A percentile compares a stretch with the other conserved stretches of the same genome.
phyloP scores from a whole-genome alignment of 1,139 yeast species.

The Meyerozyma carpophila region DNA sequence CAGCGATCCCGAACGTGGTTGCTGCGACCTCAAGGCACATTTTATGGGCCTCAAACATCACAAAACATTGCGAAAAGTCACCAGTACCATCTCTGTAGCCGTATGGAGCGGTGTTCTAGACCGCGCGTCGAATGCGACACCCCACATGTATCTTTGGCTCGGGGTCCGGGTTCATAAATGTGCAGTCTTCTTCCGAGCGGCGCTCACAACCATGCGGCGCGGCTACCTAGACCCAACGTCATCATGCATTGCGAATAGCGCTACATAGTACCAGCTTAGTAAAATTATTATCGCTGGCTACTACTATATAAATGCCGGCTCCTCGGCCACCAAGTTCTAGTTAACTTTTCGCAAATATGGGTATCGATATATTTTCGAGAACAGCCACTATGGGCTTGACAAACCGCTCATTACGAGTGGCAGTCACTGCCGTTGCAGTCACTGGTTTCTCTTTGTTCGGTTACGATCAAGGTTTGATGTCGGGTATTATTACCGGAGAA shows the following conservation, averaged over 20 bases:
- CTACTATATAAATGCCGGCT: neutral
- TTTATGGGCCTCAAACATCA: too few species aligned
- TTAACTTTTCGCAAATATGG: neutral
- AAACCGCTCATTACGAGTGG: slow-evolving; percentile 39
- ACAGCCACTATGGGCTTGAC: slow-evolving; percentile 43
- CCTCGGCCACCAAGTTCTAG: neutral
- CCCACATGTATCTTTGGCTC: neutral
- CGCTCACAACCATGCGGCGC: neutral
- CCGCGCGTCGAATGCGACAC: neutral
- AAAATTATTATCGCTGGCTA: neutral
- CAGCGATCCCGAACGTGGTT: neutral
- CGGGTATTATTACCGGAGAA: slow-evolving; percentile 60
- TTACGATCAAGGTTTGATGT: slow-evolving; percentile 78
- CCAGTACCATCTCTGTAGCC: too few species aligned
- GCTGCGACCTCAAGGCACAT: neutral
- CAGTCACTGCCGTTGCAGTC: slow-evolving; percentile 54
- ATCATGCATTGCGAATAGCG: neutral
- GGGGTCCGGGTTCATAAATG: slow-evolving; percentile 1
- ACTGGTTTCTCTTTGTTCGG: slow-evolving; percentile 70
- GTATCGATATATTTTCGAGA: slow-evolving; percentile 13
- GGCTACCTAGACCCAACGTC: neutral
- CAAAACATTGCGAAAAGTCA: too few species aligned
- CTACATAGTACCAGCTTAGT: neutral
- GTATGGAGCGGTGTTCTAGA: neutral
- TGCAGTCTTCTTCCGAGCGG: neutral